phyloP scores from a whole-genome alignment of 192 early-diverging fungal genomes.

The Coemansia sp. region DNA sequence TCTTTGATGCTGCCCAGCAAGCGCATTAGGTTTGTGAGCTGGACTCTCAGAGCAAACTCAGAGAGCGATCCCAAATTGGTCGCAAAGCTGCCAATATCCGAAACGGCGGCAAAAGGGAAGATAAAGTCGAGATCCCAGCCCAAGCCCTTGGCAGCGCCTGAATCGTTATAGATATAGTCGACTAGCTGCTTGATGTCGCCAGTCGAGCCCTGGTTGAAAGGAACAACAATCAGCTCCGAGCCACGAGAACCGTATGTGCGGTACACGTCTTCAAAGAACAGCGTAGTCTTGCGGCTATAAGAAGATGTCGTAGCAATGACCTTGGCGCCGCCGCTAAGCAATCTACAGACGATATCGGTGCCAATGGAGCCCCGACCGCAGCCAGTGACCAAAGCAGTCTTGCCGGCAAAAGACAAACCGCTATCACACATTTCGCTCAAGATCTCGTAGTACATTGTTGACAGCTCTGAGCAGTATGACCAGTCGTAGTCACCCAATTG shows the following conservation, averaged over 20 bases:
- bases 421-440: constrained; percentile 69
- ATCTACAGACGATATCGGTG: constrained; percentile 80
- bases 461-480: constrained; percentile 71
- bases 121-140: constrained; percentile 95
- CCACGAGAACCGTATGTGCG: constrained; percentile 84
- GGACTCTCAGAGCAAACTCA: constrained; percentile 90
- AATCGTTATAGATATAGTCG: constrained; percentile 83
- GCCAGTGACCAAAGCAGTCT: constrained; percentile 85
- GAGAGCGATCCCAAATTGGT: constrained; percentile 83
- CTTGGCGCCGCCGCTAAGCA: constrained; percentile 86
- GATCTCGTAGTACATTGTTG: constrained; percentile 72
- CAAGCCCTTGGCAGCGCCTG: constrained; percentile 60
- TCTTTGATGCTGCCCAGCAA: constrained; percentile 84
- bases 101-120: constrained; percentile 94
- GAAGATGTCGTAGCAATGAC: constrained; percentile 88
- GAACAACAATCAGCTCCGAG: constrained; percentile 82
- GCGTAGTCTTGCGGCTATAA: constrained; percentile 74
- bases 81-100: constrained; percentile 85
- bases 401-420: constrained; percentile 83
- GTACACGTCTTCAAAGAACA: constrained; percentile 89
- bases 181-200: constrained; percentile 81
- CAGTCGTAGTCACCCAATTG: too few relatives aligned
- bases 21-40: constrained; percentile 92
- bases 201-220: constrained; percentile 89
- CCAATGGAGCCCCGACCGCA: constrained; percentile 90